Evolutionary conservation across 2,329 filamentous ascomycete genomes (phyloP).

Genomic region (Penicillium olsonii): DNA sequence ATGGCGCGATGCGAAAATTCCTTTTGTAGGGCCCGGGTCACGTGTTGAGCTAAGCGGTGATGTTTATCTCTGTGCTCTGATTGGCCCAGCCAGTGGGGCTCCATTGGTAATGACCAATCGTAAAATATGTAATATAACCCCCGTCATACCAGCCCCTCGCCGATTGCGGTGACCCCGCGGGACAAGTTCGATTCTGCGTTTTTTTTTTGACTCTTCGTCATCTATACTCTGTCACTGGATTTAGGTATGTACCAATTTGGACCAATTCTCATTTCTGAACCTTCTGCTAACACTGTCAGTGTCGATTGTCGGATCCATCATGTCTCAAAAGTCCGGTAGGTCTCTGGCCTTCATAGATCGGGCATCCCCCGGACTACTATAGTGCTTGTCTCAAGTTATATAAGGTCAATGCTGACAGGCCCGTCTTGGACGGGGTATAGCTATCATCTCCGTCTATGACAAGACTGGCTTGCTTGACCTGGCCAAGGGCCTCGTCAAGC

Average conservation of each 20-base stretch:
- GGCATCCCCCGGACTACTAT: slow-evolving; percentile 23
- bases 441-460: slow-evolving; percentile 97
- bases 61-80: not conserved
- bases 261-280: slow-evolving; percentile 4
- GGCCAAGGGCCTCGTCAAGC: slow-evolving; percentile 83
- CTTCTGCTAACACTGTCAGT: slow-evolving; percentile 20
- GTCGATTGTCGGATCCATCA: slow-evolving; percentile 31
- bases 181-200: slow-evolving; percentile 19
- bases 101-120: not conserved
- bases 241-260: slow-evolving; percentile 14
- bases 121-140: slow-evolving; percentile 12
- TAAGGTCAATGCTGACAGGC: slow-evolving; percentile 14
- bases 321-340: slow-evolving; percentile 46
- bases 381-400: slow-evolving; percentile 17
- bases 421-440: slow-evolving; percentile 41
- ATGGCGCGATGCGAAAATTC: slow-evolving; percentile 16
- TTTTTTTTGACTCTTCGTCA: slow-evolving; percentile 20
- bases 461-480: slow-evolving; percentile 95
- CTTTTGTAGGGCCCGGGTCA: slow-evolving; percentile 17
- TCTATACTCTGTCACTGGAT: slow-evolving; percentile 19
- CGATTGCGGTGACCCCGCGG: slow-evolving; percentile 32
- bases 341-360: slow-evolving; percentile 16
- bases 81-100: not conserved
- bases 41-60: slow-evolving; percentile 15
- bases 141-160: slow-evolving; percentile 13